Conservation (phyloP, 441 rosid species). For the Pelargonium citronellum region DNA sequence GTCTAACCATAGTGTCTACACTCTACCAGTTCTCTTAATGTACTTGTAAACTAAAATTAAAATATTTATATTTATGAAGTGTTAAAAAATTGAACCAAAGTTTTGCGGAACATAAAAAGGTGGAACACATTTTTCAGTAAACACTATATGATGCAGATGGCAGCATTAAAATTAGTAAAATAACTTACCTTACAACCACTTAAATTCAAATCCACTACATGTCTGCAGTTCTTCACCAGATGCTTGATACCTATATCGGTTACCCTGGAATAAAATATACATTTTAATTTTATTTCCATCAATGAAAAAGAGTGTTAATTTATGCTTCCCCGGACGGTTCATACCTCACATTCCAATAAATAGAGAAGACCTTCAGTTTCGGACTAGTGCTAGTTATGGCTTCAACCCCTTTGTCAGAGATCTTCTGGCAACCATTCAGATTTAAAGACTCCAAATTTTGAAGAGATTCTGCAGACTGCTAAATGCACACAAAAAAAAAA, state of each 20-base stretch:
- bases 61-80: no score
- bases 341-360: conserved; percentile 94
- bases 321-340: conserved; percentile 5
- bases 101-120: neutral
- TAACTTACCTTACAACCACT: conserved; percentile 83
- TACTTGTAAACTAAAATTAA: no score
- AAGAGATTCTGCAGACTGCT: conserved; percentile 51
- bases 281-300: conserved; percentile 13
- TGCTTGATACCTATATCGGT: conserved; percentile 54
- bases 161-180: conserved; percentile 5
- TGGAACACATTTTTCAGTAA: neutral
- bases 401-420: conserved; percentile 79
- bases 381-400: conserved; percentile 58
- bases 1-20: no score
- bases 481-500: conserved; percentile 18
- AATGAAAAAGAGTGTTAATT: conserved; percentile 10
- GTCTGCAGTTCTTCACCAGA: conserved; percentile 61
- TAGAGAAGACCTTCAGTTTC: conserved; percentile 58
- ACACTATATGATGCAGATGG: neutral
- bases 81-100: neutral
- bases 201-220: conserved; percentile 60
- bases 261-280: conserved; percentile 42
- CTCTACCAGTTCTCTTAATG: no score
- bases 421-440: conserved; percentile 91
- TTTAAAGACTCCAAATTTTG: conserved; percentile 61